Conservation (phyloP, 2,329 filamentous ascomycete species). For the Botrytis cinerea region DNA sequence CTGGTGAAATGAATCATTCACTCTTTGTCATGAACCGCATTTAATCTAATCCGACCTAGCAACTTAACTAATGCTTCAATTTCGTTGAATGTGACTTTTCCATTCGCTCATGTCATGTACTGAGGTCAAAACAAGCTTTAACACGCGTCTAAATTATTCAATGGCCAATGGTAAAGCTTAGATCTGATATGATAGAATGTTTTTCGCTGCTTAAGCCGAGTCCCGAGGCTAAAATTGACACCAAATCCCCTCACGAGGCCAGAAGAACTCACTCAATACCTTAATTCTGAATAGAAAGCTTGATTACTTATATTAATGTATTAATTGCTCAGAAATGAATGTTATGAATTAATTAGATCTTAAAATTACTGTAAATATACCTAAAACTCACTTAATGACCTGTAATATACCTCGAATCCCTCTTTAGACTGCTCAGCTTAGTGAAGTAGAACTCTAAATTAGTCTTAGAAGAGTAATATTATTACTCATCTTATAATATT, state of each 20-base stretch:
- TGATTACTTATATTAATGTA: background rate
- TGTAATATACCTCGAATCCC: background rate
- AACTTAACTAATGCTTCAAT: background rate
- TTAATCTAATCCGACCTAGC: background rate
- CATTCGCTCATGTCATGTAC: background rate
- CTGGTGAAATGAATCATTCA: background rate
- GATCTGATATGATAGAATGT: too few relatives aligned
- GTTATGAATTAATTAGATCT: background rate
- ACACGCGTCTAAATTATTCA: background rate
- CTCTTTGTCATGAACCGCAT: background rate
- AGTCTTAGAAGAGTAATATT: background rate
- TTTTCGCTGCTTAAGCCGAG: too few relatives aligned
- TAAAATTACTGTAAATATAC: background rate
- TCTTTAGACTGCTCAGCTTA: background rate
- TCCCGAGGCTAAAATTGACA: too few relatives aligned
- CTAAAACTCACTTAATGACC: background rate
- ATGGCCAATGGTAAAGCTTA: background rate
- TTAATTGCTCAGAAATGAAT: background rate
- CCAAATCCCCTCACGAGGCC: background rate
- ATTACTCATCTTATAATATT: fast-evolving
- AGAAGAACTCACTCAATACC: background rate
- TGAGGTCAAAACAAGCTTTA: background rate
- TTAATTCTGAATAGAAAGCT: background rate
- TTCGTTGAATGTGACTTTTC: too few relatives aligned
- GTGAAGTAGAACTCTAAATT: background rate